Conservation (phyloP, 495 filamentous ascomycete species). For the Cudoniella acicularis region DNA sequence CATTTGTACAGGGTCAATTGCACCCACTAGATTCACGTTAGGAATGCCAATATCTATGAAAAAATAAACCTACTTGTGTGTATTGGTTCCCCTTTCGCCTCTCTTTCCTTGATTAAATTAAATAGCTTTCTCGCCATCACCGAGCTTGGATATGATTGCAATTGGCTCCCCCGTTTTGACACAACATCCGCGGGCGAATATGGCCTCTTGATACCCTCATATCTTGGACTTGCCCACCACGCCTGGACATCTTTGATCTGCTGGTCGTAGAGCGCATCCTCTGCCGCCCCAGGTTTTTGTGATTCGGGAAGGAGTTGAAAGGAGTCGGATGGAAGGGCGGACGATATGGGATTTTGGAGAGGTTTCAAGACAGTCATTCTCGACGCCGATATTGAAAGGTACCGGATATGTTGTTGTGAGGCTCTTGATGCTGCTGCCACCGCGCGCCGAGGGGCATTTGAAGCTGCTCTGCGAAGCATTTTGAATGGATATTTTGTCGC, state of each 20-base stretch:
- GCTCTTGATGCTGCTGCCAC: slow-evolving; percentile 20
- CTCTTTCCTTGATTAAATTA: slow-evolving; percentile 73
- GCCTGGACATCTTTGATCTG: slow-evolving; percentile 77
- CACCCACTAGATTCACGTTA: slow-evolving; percentile 64
- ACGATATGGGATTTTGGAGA: slow-evolving; percentile 44
- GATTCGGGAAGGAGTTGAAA: slow-evolving; percentile 75
- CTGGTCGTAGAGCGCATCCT: slow-evolving; percentile 75
- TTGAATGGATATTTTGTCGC: slow-evolving; percentile 9
- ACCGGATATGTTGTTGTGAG: slow-evolving; percentile 4
- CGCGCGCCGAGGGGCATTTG: slow-evolving; percentile 30
- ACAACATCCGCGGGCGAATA: slow-evolving; percentile 90
- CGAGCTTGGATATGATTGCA: slow-evolving; percentile 85
- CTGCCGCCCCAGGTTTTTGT: slow-evolving; percentile 69
- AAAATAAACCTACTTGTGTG: slow-evolving; percentile 7
- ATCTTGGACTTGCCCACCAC: slow-evolving; percentile 85
- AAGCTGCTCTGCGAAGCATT: slow-evolving; percentile 35
- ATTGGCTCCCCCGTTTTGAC: slow-evolving; percentile 81
- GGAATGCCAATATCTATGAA: not conserved
- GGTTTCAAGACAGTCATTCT: slow-evolving; percentile 29
- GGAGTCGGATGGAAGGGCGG: slow-evolving; percentile 59
- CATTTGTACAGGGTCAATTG: slow-evolving; percentile 98
- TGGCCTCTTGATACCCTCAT: slow-evolving; percentile 82
- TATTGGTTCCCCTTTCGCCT: slow-evolving; percentile 74
- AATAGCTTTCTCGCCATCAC: slow-evolving; percentile 94
- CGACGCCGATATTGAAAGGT: slow-evolving; percentile 23